Evolutionary conservation across 2,329 filamentous ascomycete species (phyloP), one percentile per base, ranked within the genome.

Genomic region (Fusarium brachygibbosum): DNA sequence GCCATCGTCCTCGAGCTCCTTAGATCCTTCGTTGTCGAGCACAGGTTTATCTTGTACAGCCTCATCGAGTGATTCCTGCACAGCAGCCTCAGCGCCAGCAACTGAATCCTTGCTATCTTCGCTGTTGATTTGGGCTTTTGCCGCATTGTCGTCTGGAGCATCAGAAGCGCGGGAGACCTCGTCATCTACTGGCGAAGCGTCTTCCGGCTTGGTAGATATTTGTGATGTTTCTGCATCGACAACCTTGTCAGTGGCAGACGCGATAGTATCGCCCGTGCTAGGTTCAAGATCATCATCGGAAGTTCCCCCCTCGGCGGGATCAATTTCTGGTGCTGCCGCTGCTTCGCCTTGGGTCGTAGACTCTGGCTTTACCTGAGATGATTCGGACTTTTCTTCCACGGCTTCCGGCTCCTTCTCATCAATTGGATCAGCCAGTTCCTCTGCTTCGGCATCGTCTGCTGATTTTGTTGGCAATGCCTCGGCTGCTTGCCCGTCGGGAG

Each of bases 1-100:
- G 25, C 46, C 28, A 35, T 54, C 29, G 44, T 45, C 57, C 37
- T 69, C 69, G 25, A 31, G 42, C 8, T 70, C 61, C 25, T 55
- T 40, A 19, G 35, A 12, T 19, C 44, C 21, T 34, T 62, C 66
- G 21, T 52, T 38, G 7, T 53, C 51, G 42, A 34, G 37, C 29
- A 46, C 23, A 13, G 49, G 19, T 29, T 42, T 28, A 9, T 50
- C 54, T 37, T 65, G 48, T 40, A 45, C 51, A 9, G 29, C 16
- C 53, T 66, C 38, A 14, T 55, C 37, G 19, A n/a, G 29, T 34
- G 45, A 19, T 23, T 71, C 58, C 12, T 62, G 53, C 8, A 19
- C 19, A 55, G 35, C 35, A 29, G 21, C 25, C 44, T 68, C 57
- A 25, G 7, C 23, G 23, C 57, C 55, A 10, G 46, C 28, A n/a